phyloP scores from a whole-genome alignment of 192 early-diverging fungal genomes.

The Rhizoclosmatium globosum region DNA sequence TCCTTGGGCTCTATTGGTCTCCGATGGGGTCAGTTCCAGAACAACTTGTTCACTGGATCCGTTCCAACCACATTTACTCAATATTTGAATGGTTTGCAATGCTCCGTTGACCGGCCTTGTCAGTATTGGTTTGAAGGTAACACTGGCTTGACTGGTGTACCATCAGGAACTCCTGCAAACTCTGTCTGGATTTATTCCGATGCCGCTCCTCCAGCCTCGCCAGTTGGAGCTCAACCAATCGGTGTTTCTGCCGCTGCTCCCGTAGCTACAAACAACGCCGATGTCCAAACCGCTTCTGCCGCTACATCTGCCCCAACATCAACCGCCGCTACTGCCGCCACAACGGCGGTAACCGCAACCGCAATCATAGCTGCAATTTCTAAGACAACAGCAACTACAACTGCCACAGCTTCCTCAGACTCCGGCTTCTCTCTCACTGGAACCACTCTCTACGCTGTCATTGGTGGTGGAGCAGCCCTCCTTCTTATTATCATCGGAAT shows the following conservation, averaged over 20 bases:
- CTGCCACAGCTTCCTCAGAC: background rate
- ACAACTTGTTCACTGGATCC: background rate
- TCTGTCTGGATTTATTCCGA: background rate
- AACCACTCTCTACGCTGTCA: background rate
- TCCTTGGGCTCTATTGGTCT: background rate
- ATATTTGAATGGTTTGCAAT: background rate
- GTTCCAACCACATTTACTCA: background rate
- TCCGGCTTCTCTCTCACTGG: background rate
- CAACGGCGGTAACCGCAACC: background rate
- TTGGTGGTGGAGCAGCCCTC: background rate
- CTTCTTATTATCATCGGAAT: background rate
- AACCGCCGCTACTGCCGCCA: background rate
- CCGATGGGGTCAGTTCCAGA: background rate
- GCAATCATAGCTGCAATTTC: background rate
- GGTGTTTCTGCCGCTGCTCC: background rate
- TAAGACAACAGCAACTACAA: background rate
- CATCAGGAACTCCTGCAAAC: background rate
- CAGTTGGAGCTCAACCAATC: background rate
- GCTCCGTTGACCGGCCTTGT: background rate
- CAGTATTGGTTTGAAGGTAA: background rate
- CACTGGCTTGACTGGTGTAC: background rate
- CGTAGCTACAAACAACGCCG: background rate
- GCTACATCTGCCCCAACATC: background rate
- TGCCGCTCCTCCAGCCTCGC: background rate
- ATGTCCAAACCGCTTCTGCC: background rate